Base-by-base conservation (phyloP, 2,329 filamentous ascomycete species). In the Venturia oleaginea region DNA sequence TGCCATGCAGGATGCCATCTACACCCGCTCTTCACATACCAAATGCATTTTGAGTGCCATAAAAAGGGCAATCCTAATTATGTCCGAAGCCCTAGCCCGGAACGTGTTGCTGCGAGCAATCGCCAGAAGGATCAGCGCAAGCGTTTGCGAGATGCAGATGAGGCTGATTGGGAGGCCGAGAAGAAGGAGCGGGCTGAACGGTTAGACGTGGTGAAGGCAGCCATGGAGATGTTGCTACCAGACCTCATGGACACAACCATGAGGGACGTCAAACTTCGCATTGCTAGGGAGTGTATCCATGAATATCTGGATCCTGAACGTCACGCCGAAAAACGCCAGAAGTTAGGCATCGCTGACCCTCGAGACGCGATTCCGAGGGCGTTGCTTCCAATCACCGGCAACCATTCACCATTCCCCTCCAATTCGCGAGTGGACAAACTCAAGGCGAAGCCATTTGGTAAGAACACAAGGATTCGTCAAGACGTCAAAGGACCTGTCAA, bases 221-320 rank as follows among this genome's bases (percentile, higher is more conserved):
- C 94, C 40, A 81, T 92, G 46, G 86, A 92, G 67, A 83, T 90
- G 55, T 83, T 97, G 63, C 84, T 88, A 62, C 84, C 86, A 63
- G 92, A 97, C 74, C 80, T 99, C 72, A 87, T 85, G 66, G 90
- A 95, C 72, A 94, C 95, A 74, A 79, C 99, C 42, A 86, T 97
- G 67, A 86, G 89, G 68, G 92, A 97, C 73, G 90, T 97, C 71
- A 92, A 92, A 70, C 89, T 88, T 55, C 89, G 93, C 70, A 86
- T 97, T 59, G 92, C 90, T 10, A 90, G 88, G 7, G 91, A 92
- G 2, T 83, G 86, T 54, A 81, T 99, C 43, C 89, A 90, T 69
- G 85, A 91, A 51, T 92, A 88, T 71, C 83, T 99, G 65, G 88
- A 96, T 68, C 92, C 94, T 4, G 83, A 83, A 64, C 89, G 91